Percentiles rank a stretch among this genome's conserved stretches.
Evolutionary conservation across 208 protist species (phyloP).

Genomic region (Leishmania tarentolae): DNA sequence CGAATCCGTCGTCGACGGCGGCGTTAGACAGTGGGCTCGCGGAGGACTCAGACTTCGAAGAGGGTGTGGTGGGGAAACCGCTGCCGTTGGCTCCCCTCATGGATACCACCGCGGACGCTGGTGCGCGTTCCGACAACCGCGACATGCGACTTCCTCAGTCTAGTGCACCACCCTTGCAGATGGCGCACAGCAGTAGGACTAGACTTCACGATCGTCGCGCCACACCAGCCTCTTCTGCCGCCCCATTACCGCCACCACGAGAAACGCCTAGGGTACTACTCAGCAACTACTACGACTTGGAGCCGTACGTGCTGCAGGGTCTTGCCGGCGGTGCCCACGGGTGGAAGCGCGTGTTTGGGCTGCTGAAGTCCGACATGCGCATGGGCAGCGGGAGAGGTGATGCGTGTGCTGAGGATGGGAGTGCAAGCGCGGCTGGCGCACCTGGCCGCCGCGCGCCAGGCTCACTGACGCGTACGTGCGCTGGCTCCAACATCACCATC

Average conservation of each 20-base stretch:
- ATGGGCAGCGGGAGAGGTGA: neutral
- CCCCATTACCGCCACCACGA: neutral
- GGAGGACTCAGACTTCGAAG: neutral
- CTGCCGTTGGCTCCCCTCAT: too few species aligned
- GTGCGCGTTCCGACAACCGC: neutral
- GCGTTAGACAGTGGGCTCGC: neutral
- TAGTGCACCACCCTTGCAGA: neutral
- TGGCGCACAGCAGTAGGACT: neutral
- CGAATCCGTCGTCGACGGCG: neutral
- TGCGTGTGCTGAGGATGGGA: neutral
- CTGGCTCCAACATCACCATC: slow-evolving; percentile 3
- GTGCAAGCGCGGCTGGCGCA: neutral
- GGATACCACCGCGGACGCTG: neutral
- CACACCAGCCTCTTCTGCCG: neutral
- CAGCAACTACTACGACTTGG: slow-evolving; percentile 31
- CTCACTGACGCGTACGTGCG: slow-evolving; percentile 30
- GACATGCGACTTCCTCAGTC: too few species aligned
- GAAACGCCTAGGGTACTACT: slow-evolving; percentile 10
- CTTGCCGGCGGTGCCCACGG: slow-evolving; percentile 43
- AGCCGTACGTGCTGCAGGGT: slow-evolving; percentile 25
- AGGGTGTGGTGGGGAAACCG: neutral
- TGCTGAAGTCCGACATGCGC: slow-evolving; percentile 19
- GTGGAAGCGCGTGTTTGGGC: slow-evolving; percentile 45
- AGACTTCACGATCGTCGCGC: neutral
- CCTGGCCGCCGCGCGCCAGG: neutral